Conservation (phyloP, 2,329 filamentous ascomycete species). For the Zymoseptoria tritici region DNA sequence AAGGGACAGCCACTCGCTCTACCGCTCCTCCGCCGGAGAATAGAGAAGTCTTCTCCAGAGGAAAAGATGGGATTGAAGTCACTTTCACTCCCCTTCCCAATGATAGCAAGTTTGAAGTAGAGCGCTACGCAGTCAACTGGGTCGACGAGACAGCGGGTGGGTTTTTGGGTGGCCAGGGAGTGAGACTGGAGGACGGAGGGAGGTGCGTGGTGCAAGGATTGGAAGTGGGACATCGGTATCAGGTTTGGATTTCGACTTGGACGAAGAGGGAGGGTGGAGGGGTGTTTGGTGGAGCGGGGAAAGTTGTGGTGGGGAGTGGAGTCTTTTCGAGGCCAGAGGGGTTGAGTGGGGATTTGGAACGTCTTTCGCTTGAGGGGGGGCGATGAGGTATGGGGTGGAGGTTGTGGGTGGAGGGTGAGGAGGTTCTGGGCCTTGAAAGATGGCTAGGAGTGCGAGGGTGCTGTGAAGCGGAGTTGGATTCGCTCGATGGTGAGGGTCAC, state of each 20-base stretch:
- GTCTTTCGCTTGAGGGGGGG: too few species aligned
- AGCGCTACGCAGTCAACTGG: constrained; percentile 12
- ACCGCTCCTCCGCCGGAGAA: constrained; percentile 9
- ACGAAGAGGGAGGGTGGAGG: constrained; percentile 4
- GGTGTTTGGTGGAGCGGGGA: not conserved
- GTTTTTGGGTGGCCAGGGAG: constrained; percentile 7
- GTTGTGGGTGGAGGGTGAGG: not conserved
- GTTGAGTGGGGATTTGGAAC: not conserved
- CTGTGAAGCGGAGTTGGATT: too few species aligned
- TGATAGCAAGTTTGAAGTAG: constrained; percentile 7
- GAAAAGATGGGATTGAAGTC: constrained; percentile 2
- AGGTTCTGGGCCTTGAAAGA: too few species aligned
- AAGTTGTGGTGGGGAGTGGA: constrained; percentile 8
- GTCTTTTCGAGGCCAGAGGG: constrained; percentile 4
- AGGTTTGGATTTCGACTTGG: constrained; percentile 13
- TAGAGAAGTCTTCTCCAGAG: constrained; percentile 4
- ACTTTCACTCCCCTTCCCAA: constrained; percentile 4
- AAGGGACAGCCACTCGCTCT: constrained; percentile 1
- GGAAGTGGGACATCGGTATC: constrained; percentile 5
- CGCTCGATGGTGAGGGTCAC: too few species aligned
- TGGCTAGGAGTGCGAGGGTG: too few species aligned
- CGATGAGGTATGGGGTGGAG: too few species aligned
- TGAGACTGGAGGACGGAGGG: not conserved
- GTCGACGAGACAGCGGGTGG: constrained; percentile 6
- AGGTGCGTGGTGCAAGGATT: constrained; percentile 5